A percentile compares a stretch with the other conserved stretches of the same genome.
phyloP scores from a whole-genome alignment of 768 basidiomycete species.

The Phlebiopsis flavidoalba region DNA sequence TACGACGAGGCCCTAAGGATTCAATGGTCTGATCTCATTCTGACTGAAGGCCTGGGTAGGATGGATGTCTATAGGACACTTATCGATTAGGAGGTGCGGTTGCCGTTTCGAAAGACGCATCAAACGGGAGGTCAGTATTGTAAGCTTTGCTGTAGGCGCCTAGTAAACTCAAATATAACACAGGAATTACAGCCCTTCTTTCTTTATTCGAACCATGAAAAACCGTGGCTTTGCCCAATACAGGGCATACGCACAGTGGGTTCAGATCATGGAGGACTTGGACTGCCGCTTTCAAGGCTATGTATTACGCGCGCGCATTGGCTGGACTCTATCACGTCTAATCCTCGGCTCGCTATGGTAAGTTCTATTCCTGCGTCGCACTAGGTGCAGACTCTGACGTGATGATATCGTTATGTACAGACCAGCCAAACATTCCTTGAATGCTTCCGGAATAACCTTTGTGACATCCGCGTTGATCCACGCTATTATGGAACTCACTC shows the following conservation, averaged over 20 bases:
- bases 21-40: conserved; percentile 13
- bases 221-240: conserved; percentile 15
- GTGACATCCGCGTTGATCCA: conserved; percentile 33
- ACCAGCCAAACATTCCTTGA: background rate
- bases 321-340: background rate
- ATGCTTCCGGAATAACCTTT: conserved; percentile 3
- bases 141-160: too few relatives aligned
- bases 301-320: conserved; percentile 10
- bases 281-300: conserved; percentile 5
- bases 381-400: too few relatives aligned
- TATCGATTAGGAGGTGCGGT: background rate
- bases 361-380: background rate
- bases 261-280: background rate
- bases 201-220: conserved; percentile 9
- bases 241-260: conserved; percentile 20
- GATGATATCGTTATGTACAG: too few relatives aligned
- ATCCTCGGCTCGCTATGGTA: conserved; percentile 2
- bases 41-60: background rate
- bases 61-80: too few relatives aligned
- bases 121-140: conserved; percentile 12
- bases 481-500: conserved; percentile 36
- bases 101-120: conserved; percentile 19
- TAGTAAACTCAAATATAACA: too few relatives aligned
- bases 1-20: conserved; percentile 22
- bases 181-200: conserved; percentile 14